Base-by-base conservation (phyloP, 805 yeast genomes). In the Monosporozyma aerobia region DNA sequence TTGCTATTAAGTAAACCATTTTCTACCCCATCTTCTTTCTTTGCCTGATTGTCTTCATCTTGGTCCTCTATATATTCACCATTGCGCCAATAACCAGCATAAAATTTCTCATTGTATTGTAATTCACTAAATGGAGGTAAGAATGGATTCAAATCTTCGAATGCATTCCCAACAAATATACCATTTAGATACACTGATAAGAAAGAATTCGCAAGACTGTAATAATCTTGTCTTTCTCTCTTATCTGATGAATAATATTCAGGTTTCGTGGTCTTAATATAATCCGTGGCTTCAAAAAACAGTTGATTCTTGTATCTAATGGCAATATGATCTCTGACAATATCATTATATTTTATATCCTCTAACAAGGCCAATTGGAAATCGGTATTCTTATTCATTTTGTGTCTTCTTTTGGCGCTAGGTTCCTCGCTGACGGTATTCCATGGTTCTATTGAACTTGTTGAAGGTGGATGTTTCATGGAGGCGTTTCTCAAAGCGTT, bases 291-390 rank as follows among this genome's bases (percentile, higher is more conserved):
- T 65, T 94, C 99, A 64, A 82, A 90, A 69, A 80, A 90, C 29
- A 88, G 70, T 48, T 83, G 82, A 53, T 79, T 83, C 62, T 84
- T 87, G 69, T 85, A 89, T 59, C 85, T 77, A 49, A 94, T 87
- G 1, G 97, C 97, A 50, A 87, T 83, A 61, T 92, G 89, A 61
- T 90, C 97, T 52, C 98, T 76, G 2, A 78, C 68, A 14, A 86
- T 72, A 58, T 85, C 83, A 9, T 35, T 45, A 35, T 60, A 59
- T 40, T 64, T 64, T 39, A 64, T 62, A 40, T 63, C 65, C 48
- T 63, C 60, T 13, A 67, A 54, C 30, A 67, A 53, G 9, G 64
- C 66, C 46, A 57, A 58, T 49, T 67, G 66, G 49, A 71, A 68
- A 30, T 63, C 68, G 14, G 57, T 55, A 22, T 54, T 48, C 29